phyloP scores from a whole-genome alignment of 1,139 yeast genomes.

The Meyerozyma athensensis region DNA sequence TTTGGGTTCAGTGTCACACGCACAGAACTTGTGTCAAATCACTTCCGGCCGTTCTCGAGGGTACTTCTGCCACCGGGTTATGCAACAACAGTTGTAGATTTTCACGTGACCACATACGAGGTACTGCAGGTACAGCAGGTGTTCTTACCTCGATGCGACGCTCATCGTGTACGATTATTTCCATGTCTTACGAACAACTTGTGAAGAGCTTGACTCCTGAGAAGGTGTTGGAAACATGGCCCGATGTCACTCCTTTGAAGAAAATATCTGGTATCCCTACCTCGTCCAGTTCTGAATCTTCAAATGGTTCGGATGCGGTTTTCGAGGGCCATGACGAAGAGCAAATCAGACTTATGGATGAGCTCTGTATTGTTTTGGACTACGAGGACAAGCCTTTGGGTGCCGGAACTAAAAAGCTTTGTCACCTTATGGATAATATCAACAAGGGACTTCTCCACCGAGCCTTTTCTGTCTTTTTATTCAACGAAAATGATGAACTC shows the following conservation, averaged over 20 bases:
- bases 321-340: constrained; percentile 89
- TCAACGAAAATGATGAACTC: constrained; percentile 70
- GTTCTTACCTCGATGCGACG: background rate
- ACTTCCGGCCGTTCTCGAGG: background rate
- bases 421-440: constrained; percentile 88
- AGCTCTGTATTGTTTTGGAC: constrained; percentile 89
- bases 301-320: constrained; percentile 27
- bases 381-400: constrained; percentile 84
- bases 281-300: constrained; percentile 24
- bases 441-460: constrained; percentile 83
- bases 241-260: constrained; percentile 55
- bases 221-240: constrained; percentile 54
- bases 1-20: background rate
- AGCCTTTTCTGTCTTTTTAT: constrained; percentile 91
- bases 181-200: constrained; percentile 37
- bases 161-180: background rate
- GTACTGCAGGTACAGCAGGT: background rate
- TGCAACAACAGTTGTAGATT: background rate
- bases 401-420: constrained; percentile 88
- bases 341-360: constrained; percentile 93
- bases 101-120: constrained; percentile 2
- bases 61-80: background rate
- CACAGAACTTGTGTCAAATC: background rate
- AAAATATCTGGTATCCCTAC: constrained; percentile 44
- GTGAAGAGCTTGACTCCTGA: constrained; percentile 47